Percentiles rank a stretch among this genome's conserved stretches.
These are phyloP conservation scores for Avena eriantha DNA, from an alignment of 176 grass and related monocot species.

Conservation along the genomic window DNA sequence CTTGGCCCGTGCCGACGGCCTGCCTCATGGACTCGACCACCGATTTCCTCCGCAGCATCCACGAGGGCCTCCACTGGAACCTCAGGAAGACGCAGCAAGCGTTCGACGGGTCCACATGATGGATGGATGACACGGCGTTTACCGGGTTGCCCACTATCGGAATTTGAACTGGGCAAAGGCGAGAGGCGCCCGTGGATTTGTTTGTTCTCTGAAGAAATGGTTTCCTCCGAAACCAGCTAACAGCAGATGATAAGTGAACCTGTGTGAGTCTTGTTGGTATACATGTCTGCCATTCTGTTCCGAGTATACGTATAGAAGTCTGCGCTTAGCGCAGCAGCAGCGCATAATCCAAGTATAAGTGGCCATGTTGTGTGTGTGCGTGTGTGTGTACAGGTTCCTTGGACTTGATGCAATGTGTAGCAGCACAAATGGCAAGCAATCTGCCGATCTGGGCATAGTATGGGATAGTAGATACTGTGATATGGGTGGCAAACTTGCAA, in stretches of 20 bases:
- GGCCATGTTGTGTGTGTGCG: not conserved
- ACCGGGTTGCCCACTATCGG: too few species aligned
- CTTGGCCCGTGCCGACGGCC: constrained; percentile 89
- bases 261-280: constrained; percentile 25
- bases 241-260: constrained; percentile 31
- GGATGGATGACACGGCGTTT: not conserved
- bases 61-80: constrained; percentile 99
- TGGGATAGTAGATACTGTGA: not conserved
- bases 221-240: constrained; percentile 15
- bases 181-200: not conserved
- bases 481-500: not conserved
- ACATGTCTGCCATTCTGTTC: not conserved
- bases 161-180: constrained; percentile 7
- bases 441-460: not conserved
- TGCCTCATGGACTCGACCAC: constrained; percentile 87
- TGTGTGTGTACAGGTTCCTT: constrained; percentile 4
- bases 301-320: constrained; percentile 8
- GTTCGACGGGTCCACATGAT: constrained; percentile 65
- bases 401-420: constrained; percentile 26
- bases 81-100: constrained; percentile 80
- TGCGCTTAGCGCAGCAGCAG: constrained; percentile 30
- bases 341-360: constrained; percentile 9
- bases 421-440: constrained; percentile 8
- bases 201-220: not conserved
- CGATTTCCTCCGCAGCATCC: constrained; percentile 85